phyloP scores from a whole-genome alignment of 306 rosid genomes.

The Ziziphus jujuba region DNA sequence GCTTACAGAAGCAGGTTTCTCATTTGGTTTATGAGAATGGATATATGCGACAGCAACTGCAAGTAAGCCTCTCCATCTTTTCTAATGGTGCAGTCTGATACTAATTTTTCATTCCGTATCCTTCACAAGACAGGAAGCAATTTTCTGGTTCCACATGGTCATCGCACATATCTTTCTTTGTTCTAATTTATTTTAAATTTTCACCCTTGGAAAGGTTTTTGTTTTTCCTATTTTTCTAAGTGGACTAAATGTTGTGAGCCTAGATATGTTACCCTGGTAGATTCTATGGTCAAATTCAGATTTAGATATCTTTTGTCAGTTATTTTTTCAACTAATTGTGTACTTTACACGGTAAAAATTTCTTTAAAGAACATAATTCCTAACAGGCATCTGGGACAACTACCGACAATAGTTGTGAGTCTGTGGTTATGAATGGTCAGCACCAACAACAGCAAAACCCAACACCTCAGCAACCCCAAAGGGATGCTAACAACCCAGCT shows the following conservation, averaged over 20 bases:
- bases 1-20: slow-evolving; percentile 95
- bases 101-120: background rate
- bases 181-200: background rate
- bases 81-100: background rate
- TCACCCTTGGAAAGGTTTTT: background rate
- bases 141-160: background rate
- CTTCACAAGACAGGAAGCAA: background rate
- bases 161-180: background rate
- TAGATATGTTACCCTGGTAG: too few relatives aligned
- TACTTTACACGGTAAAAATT: too few relatives aligned
- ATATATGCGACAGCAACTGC: slow-evolving; percentile 75
- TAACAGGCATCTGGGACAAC: slow-evolving; percentile 77
- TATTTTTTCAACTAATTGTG: too few relatives aligned
- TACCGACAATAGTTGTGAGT: slow-evolving; percentile 99
- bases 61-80: slow-evolving; percentile 36
- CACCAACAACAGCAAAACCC: slow-evolving; percentile 94
- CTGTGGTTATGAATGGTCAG: slow-evolving; percentile 99
- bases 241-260: background rate
- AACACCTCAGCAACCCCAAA: slow-evolving; percentile 84
- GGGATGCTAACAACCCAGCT: slow-evolving; percentile 99
- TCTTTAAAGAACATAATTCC: background rate
- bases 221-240: background rate
- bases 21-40: slow-evolving; percentile 94
- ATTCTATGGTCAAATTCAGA: too few relatives aligned
- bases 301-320: too few relatives aligned